Percentiles rank a stretch among this genome's conserved stretches.
phyloP scores from a whole-genome alignment of 805 yeast genomes.

The Metschnikowia noctiluminum region DNA sequence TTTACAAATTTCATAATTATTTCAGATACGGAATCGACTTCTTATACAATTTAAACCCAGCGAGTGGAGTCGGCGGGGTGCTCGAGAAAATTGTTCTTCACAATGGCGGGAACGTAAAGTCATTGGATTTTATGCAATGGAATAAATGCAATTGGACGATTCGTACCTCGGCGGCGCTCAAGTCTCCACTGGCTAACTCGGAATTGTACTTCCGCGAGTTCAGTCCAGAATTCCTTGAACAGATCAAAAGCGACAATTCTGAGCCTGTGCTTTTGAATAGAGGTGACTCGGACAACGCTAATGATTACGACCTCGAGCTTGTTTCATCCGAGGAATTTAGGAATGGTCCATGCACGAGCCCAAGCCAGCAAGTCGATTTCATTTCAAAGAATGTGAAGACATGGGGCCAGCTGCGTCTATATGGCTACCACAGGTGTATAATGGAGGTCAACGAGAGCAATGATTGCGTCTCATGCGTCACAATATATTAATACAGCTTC shows the following conservation, averaged over 20 bases:
- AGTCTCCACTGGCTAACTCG: conserved; percentile 19
- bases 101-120: conserved; percentile 48
- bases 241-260: conserved; percentile 9
- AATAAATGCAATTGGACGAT: conserved; percentile 47
- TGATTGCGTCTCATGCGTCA: conserved; percentile 35
- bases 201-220: conserved; percentile 32
- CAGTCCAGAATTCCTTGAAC: conserved; percentile 21
- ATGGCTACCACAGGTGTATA: conserved; percentile 38
- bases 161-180: conserved; percentile 8
- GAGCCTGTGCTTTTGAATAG: conserved; percentile 37
- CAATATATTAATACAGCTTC: conserved; percentile 26
- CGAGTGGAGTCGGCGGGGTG: conserved; percentile 25
- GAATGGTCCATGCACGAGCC: background rate
- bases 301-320: conserved; percentile 34
- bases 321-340: conserved; percentile 23
- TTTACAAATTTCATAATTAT: conserved; percentile 52
- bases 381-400: conserved; percentile 23
- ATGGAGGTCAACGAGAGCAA: conserved; percentile 42
- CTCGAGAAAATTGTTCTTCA: conserved; percentile 49
- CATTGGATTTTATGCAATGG: conserved; percentile 53
- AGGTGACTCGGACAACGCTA: conserved; percentile 36
- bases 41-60: conserved; percentile 41
- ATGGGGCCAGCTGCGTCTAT: conserved; percentile 43
- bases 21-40: conserved; percentile 53
- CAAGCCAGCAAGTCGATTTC: conserved; percentile 12